Percentiles rank a stretch among this genome's conserved stretches.
phyloP scores from a whole-genome alignment of 2,329 filamentous ascomycete genomes.

The Lachnum nothofagi region DNA sequence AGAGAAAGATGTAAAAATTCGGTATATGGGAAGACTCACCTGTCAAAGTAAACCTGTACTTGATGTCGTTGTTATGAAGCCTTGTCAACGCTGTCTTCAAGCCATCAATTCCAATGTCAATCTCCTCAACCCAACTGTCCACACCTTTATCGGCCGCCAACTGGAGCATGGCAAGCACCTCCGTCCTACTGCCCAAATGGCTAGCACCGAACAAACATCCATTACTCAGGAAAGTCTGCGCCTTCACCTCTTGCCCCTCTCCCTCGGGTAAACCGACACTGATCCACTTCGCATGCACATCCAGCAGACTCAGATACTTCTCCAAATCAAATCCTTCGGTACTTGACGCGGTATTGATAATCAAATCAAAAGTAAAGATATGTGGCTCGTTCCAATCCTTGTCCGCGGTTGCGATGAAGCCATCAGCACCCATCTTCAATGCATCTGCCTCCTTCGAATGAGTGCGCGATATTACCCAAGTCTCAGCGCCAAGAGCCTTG shows the following conservation, averaged over 20 bases:
- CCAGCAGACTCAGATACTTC: slow-evolving; percentile 72
- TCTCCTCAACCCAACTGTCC: slow-evolving; percentile 65
- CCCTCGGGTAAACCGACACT: slow-evolving; percentile 76
- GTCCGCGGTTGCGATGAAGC: slow-evolving; percentile 54
- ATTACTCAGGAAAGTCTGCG: slow-evolving; percentile 70
- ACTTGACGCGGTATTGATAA: slow-evolving; percentile 68
- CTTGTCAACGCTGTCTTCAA: slow-evolving; percentile 65
- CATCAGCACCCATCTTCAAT: slow-evolving; percentile 54
- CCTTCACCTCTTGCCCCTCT: slow-evolving; percentile 63
- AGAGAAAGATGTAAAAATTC: too few species aligned
- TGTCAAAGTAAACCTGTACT: slow-evolving; percentile 70
- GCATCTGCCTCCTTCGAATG: slow-evolving; percentile 58
- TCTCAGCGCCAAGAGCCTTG: slow-evolving; percentile 60
- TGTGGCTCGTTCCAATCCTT: slow-evolving; percentile 53
- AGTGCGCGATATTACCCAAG: slow-evolving; percentile 56
- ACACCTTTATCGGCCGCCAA: slow-evolving; percentile 65
- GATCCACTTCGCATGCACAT: slow-evolving; percentile 76
- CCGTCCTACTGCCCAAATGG: slow-evolving; percentile 64
- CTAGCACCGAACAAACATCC: slow-evolving; percentile 67
- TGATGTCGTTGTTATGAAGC: slow-evolving; percentile 66
- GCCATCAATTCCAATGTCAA: slow-evolving; percentile 65
- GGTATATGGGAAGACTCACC: too few species aligned
- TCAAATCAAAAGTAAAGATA: slow-evolving; percentile 65
- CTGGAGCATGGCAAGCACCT: slow-evolving; percentile 68
- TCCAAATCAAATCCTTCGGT: slow-evolving; percentile 62